Evolutionary conservation across 257 asterid species (phyloP), one percentile per base, ranked within the genome.

Genomic region (Petunia secreta): DNA sequence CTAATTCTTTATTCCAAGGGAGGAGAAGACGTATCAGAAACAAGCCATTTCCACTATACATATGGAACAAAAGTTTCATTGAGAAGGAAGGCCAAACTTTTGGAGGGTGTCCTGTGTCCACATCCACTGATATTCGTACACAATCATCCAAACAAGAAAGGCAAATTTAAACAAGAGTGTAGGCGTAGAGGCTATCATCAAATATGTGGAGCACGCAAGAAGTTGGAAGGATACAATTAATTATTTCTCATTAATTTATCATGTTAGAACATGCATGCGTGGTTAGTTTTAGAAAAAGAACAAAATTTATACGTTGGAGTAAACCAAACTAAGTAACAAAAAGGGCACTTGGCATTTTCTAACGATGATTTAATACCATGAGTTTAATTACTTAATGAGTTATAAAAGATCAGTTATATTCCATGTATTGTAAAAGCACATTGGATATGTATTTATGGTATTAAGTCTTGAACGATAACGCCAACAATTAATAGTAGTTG

Each of bases 101-200:
- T 44, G 58, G 76, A 25, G 25, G 25, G 25, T 25, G 25, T 25
- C 25, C 25, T 25, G 9, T 69, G 59, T 8, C 59, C 58, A 46
- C 58, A 69, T 16, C 16, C 38, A 69, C 1, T n/a, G 25, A 16
- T 13, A 68, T 52, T 55, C 75, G 44, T 43, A 16, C 41, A 44
- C 16, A 44, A 68, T 68, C 58, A 10, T 25, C 9, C 59, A 69
- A 69, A 69, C 59, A 69, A 69, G 10, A 69, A 10, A n/a, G 77
- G 10, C 77, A 69, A 46, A 46, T 14, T 0, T 69, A 4, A 34
- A 69, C 59, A 44, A 41, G 77, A 46, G 43, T 69, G 57, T 69
- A 25, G 59, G 25, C 77, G n/a, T n/a, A 46, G 0, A 10, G 58
- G 3, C 59, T 25, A 46, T 69, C 48, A 46, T 69, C 77, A 69